Evolutionary conservation across 2,329 filamentous ascomycete genomes (phyloP).

Genomic region (Ceratocystis lukuohia): DNA sequence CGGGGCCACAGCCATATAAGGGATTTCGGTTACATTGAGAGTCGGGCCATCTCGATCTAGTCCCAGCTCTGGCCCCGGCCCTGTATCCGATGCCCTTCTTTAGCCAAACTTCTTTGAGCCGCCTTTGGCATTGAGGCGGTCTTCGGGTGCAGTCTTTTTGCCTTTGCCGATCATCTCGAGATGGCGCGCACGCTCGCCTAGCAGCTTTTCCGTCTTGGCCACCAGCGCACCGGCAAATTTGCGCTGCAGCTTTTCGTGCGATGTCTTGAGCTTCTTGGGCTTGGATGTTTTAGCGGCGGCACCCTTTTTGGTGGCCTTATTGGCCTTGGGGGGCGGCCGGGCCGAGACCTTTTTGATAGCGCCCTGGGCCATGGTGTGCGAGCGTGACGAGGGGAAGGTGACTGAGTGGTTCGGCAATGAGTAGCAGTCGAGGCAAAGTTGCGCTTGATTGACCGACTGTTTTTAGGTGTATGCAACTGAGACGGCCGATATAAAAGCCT

Average conservation of each 20-base stretch:
- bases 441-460: neutral
- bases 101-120: conserved; percentile 45
- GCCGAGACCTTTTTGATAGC: conserved; percentile 36
- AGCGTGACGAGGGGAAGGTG: neutral
- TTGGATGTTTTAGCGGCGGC: conserved; percentile 37
- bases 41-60: too few relatives aligned
- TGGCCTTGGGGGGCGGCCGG: conserved; percentile 28
- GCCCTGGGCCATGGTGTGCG: conserved; percentile 41
- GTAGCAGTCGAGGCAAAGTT: neutral
- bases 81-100: conserved; percentile 19
- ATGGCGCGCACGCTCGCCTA: conserved; percentile 46
- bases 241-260: conserved; percentile 39
- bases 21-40: too few relatives aligned
- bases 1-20: too few relatives aligned
- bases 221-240: conserved; percentile 43
- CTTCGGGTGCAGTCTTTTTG: conserved; percentile 33
- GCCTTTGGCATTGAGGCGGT: conserved; percentile 27
- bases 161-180: conserved; percentile 46
- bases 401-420: neutral
- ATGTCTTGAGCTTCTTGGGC: conserved; percentile 33
- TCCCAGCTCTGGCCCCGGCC: neutral
- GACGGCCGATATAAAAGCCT: neutral
- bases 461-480: too few relatives aligned
- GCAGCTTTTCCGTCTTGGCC: conserved; percentile 42
- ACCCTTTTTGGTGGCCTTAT: conserved; percentile 25